Conservation (phyloP, 257 asterid genomes). For the Verbena officinalis region DNA sequence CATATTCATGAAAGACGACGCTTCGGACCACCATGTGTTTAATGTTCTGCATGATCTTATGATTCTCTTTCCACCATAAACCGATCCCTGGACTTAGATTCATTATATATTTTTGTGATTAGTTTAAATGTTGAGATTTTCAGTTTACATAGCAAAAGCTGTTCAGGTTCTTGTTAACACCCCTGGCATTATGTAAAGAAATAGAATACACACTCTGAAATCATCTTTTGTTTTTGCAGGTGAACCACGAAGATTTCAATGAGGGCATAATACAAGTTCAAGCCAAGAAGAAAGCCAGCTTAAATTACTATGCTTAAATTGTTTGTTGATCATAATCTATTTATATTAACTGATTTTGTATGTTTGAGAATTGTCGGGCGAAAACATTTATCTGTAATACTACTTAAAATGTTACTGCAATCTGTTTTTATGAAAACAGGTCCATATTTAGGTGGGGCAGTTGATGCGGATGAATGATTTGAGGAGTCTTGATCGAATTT, state of each 20-base stretch:
- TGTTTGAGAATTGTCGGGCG: too few relatives aligned
- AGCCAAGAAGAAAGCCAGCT: constrained; percentile 89
- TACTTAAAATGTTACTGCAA: too few relatives aligned
- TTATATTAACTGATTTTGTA: too few relatives aligned
- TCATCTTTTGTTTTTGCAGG: constrained; percentile 41
- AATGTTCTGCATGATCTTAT: not conserved
- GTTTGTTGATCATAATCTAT: too few relatives aligned
- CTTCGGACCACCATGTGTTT: not conserved
- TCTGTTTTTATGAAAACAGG: too few relatives aligned
- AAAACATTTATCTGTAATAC: too few relatives aligned
- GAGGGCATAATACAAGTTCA: constrained; percentile 98
- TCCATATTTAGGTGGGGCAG: too few relatives aligned
- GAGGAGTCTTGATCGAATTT: too few relatives aligned
- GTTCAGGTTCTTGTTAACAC: not conserved
- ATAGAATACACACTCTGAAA: not conserved
- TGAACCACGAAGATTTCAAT: constrained; percentile 92
- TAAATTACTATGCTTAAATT: constrained; percentile 74
- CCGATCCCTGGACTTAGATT: not conserved
- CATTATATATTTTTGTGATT: not conserved
- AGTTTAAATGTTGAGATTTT: not conserved
- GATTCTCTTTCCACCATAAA: not conserved
- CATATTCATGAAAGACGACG: not conserved
- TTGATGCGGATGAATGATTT: too few relatives aligned
- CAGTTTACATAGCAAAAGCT: not conserved
- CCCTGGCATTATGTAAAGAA: not conserved